phyloP scores from a whole-genome alignment of 2,329 filamentous ascomycete species.

The Acrocalymma vagum region DNA sequence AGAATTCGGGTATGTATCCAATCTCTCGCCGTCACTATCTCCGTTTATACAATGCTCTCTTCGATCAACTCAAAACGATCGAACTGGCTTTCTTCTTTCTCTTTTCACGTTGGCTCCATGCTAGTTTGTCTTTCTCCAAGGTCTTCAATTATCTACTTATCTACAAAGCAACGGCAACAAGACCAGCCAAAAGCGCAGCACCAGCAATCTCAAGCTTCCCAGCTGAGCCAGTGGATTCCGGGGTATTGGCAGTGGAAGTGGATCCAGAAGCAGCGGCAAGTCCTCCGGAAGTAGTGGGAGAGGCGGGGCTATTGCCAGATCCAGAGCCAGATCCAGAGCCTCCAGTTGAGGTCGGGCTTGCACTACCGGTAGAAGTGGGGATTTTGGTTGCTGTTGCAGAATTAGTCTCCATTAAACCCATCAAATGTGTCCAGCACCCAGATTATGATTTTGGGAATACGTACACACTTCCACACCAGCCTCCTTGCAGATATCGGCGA shows the following conservation, averaged over 20 bases:
- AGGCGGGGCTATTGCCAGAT: neutral
- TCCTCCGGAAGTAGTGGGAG: neutral
- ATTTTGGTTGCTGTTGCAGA: constrained; percentile 23
- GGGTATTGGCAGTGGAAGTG: neutral
- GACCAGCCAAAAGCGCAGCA: constrained; percentile 31
- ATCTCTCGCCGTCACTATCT: too few species aligned
- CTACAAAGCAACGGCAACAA: constrained; percentile 37
- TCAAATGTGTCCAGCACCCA: neutral
- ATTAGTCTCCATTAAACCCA: constrained; percentile 4
- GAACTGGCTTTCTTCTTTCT: too few species aligned
- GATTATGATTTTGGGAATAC: constrained; percentile 15
- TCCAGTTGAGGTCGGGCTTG: constrained; percentile 15
- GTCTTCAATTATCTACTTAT: too few species aligned
- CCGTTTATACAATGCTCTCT: too few species aligned
- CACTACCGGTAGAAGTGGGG: constrained; percentile 18
- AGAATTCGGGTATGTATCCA: too few species aligned
- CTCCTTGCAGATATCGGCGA: constrained; percentile 37
- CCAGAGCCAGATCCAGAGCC: constrained; percentile 1
- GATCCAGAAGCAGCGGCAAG: neutral
- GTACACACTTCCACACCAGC: constrained; percentile 38
- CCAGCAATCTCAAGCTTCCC: constrained; percentile 32
- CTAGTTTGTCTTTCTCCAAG: too few species aligned
- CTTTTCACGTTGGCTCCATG: too few species aligned
- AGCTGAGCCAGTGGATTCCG: constrained; percentile 28
- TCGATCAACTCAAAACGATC: too few species aligned